These are phyloP conservation scores for Kingdonia uniflora DNA, from an alignment of 164 flowering plant genomes.

Conservation along the genomic window DNA sequence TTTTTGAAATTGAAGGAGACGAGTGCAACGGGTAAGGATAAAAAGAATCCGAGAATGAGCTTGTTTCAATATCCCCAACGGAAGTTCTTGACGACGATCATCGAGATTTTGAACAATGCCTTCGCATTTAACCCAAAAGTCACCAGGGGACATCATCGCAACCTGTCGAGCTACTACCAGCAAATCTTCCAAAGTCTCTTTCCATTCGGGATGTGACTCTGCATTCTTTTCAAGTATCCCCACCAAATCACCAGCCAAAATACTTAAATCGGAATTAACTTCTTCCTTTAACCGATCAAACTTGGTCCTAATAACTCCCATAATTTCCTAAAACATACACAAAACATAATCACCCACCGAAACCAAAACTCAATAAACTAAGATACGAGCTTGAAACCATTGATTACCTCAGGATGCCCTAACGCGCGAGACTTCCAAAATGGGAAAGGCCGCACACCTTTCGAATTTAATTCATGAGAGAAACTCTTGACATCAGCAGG, in stretches of 20 bases:
- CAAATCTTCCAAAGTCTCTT: slow-evolving; percentile 70
- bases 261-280: slow-evolving; percentile 66
- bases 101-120: slow-evolving; percentile 81
- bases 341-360: neutral
- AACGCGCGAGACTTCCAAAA: slow-evolving; percentile 70
- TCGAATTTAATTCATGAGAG: slow-evolving; percentile 95
- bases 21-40: slow-evolving; percentile 86
- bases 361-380: neutral
- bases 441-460: slow-evolving; percentile 86
- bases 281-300: slow-evolving; percentile 84
- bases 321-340: slow-evolving; percentile 42
- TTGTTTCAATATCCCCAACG: slow-evolving; percentile 73
- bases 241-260: slow-evolving; percentile 84
- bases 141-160: slow-evolving; percentile 73
- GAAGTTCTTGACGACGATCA: slow-evolving; percentile 87
- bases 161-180: slow-evolving; percentile 62
- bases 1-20: slow-evolving; percentile 89
- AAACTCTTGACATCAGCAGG: slow-evolving; percentile 77
- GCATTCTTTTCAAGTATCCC: slow-evolving; percentile 49
- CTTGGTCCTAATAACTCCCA: slow-evolving; percentile 57
- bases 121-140: slow-evolving; percentile 92
- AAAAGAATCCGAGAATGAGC: slow-evolving; percentile 82
- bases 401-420: slow-evolving; percentile 65
- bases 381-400: neutral
- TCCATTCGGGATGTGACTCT: slow-evolving; percentile 59